These are phyloP conservation scores for Pisolithus microcarpus DNA, from an alignment of 768 basidiomycete genomes.

Conservation along the genomic window DNA sequence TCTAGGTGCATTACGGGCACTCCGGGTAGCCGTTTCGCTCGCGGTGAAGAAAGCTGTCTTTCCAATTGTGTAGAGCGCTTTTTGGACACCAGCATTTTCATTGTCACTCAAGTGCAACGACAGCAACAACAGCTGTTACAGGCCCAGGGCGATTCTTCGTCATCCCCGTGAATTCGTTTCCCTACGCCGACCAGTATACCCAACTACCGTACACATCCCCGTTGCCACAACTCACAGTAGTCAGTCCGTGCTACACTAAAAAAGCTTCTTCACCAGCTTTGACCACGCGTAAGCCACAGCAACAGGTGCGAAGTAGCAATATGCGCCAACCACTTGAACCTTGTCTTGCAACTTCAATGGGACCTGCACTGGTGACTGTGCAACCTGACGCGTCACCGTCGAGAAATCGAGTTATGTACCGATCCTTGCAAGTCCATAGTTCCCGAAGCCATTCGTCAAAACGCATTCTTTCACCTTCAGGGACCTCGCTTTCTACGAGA, in stretches of 20 bases:
- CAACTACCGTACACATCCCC: neutral
- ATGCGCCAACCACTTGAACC: conserved; percentile 58
- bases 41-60: conserved; percentile 75
- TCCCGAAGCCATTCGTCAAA: conserved; percentile 84
- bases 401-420: conserved; percentile 60
- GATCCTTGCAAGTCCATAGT: conserved; percentile 84
- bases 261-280: conserved; percentile 23
- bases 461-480: conserved; percentile 46
- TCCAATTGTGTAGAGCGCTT: conserved; percentile 89
- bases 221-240: conserved; percentile 1
- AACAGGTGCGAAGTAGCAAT: conserved; percentile 63
- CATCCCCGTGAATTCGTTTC: neutral
- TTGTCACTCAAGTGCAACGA: conserved; percentile 59
- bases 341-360: conserved; percentile 50
- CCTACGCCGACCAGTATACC: neutral
- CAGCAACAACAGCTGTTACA: conserved; percentile 44
- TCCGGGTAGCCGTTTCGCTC: conserved; percentile 71
- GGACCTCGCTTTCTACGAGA: conserved; percentile 41
- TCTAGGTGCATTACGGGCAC: conserved; percentile 74
- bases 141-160: conserved; percentile 14
- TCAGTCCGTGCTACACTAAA: conserved; percentile 4
- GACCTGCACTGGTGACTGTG: conserved; percentile 37
- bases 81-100: conserved; percentile 76
- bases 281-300: conserved; percentile 43
- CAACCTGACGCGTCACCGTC: conserved; percentile 41